Conservation (phyloP, 371 early-diverging fungal genomes). For the Lichtheimia hyalospora region DNA sequence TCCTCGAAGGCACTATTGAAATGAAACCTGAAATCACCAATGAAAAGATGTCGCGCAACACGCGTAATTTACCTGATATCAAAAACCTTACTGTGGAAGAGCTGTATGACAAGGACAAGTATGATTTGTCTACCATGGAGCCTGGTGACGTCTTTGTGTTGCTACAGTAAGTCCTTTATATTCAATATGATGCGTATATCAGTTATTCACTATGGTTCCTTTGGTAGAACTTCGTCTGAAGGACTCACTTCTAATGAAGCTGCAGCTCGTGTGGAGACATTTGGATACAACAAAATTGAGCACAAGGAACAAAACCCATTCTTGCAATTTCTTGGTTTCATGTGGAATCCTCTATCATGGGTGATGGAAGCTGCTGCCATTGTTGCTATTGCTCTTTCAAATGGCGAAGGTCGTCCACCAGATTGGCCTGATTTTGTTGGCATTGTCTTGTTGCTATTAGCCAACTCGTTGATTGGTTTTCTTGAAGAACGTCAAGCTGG, state of each 20-base stretch:
- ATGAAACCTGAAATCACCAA: background rate
- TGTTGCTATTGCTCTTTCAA: conserved; percentile 71
- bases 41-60: background rate
- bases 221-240: conserved; percentile 36
- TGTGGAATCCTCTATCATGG: conserved; percentile 82
- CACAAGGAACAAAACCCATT: conserved; percentile 79
- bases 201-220: background rate
- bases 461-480: conserved; percentile 86
- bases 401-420: conserved; percentile 66
- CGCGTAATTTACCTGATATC: conserved; percentile 9
- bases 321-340: conserved; percentile 85
- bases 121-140: conserved; percentile 77
- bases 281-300: conserved; percentile 72
- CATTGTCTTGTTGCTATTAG: conserved; percentile 75
- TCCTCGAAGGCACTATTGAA: background rate
- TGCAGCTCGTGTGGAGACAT: conserved; percentile 60
- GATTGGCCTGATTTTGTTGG: conserved; percentile 87
- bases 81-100: conserved; percentile 62
- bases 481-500: conserved; percentile 82
- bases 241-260: conserved; percentile 72
- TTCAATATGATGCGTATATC: conserved; percentile 13
- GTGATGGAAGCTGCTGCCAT: conserved; percentile 80
- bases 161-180: conserved; percentile 48
- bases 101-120: conserved; percentile 80
- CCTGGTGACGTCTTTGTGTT: conserved; percentile 71